Conservation (phyloP, 768 basidiomycete species). For the Mycena epipterygia region DNA sequence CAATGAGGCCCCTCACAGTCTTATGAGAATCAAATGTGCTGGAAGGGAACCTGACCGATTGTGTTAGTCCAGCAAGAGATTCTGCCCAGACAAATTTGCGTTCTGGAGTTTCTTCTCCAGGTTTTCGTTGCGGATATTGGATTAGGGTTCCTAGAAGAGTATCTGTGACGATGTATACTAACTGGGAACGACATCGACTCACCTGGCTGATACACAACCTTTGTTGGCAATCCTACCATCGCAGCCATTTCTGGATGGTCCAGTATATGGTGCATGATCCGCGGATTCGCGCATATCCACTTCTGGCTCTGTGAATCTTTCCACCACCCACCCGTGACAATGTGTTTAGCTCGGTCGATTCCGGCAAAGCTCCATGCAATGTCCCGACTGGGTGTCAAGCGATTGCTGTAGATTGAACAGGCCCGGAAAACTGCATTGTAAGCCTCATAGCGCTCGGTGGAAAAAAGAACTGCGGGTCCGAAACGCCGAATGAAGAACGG, state of each 20-base stretch:
- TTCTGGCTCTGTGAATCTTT: conserved; percentile 10
- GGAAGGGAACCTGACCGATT: background rate
- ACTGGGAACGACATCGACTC: background rate
- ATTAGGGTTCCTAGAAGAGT: background rate
- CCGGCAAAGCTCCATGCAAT: conserved; percentile 34
- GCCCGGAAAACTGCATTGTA: conserved; percentile 39
- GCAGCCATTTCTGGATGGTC: conserved; percentile 15
- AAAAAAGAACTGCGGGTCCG: conserved; percentile 45
- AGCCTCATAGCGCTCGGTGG: conserved; percentile 46
- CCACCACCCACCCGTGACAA: conserved; percentile 26
- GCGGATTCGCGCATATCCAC: conserved; percentile 15
- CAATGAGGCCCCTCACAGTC: background rate
- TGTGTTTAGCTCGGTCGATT: conserved; percentile 5
- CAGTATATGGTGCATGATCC: conserved; percentile 10
- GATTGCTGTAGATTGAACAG: conserved; percentile 35
- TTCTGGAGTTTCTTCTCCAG: background rate
- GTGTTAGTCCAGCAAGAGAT: background rate
- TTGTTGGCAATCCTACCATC: conserved; percentile 20
- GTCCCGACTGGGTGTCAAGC: conserved; percentile 31
- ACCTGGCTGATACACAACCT: background rate
- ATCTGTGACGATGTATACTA: background rate
- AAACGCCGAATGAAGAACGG: conserved; percentile 42
- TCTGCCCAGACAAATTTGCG: background rate
- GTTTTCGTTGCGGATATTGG: background rate
- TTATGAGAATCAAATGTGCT: background rate